These are phyloP conservation scores for Tulasnella sp. DNA, from an alignment of 768 basidiomycete species.

Conservation along the genomic window DNA sequence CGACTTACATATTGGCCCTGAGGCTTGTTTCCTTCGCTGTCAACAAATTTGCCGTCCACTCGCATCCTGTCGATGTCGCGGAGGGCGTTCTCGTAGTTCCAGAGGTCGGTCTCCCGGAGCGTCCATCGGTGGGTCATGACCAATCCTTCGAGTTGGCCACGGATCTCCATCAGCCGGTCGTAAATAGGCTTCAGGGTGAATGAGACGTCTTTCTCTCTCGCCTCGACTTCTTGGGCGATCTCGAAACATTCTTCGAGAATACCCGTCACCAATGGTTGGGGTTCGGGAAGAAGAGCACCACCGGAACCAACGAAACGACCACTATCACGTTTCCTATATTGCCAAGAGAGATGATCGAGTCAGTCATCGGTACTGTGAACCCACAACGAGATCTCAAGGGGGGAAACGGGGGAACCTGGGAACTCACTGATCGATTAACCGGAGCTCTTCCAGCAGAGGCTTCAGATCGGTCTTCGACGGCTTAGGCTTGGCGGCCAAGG, in stretches of 20 bases:
- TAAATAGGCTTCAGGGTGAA: constrained; percentile 88
- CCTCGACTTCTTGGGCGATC: constrained; percentile 91
- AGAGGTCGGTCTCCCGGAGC: constrained; percentile 89
- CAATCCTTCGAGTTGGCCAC: constrained; percentile 85
- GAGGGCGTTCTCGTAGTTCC: constrained; percentile 89
- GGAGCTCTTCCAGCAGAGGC: constrained; percentile 86
- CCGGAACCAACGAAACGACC: constrained; percentile 94
- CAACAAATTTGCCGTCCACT: constrained; percentile 95
- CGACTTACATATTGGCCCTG: constrained; percentile 88
- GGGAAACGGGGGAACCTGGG: constrained; percentile 19
- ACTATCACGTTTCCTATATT: constrained; percentile 80
- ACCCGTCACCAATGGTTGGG: constrained; percentile 89
- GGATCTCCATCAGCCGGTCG: constrained; percentile 84
- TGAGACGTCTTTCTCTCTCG: constrained; percentile 86
- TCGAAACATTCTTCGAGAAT: constrained; percentile 97
- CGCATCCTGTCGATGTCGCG: constrained; percentile 98
- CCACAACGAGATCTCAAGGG: neutral
- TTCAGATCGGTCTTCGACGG: constrained; percentile 86
- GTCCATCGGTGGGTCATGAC: constrained; percentile 97
- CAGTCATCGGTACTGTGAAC: constrained; percentile 1
- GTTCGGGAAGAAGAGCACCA: constrained; percentile 79
- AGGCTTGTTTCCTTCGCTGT: constrained; percentile 88
- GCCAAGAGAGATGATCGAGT: neutral
- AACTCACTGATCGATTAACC: constrained; percentile 95
- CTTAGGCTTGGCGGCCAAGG: constrained; percentile 85